Conservation (phyloP, 2,329 filamentous ascomycete species). For the Myriosclerotinia curreyana region DNA sequence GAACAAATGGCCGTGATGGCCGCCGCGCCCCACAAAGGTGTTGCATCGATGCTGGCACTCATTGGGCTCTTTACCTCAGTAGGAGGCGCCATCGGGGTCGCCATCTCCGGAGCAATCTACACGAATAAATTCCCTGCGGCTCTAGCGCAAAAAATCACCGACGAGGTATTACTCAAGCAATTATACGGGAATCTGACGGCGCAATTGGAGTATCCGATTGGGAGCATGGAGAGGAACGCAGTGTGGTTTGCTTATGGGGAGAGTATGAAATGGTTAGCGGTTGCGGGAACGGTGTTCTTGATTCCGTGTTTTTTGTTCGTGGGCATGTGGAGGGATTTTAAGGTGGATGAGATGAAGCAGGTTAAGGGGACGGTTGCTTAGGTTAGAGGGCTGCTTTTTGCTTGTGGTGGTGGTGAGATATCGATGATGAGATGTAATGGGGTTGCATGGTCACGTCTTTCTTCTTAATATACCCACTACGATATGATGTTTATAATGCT, state of each 20-base stretch:
- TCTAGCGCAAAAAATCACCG: constrained; percentile 44
- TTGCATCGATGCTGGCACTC: constrained; percentile 60
- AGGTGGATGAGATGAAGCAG: constrained; percentile 43
- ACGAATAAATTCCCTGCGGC: constrained; percentile 50
- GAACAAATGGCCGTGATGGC: constrained; percentile 60
- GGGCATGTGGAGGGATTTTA: constrained; percentile 48
- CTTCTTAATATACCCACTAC: background rate
- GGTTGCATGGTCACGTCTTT: background rate
- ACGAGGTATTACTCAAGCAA: constrained; percentile 28
- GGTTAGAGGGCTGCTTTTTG: background rate
- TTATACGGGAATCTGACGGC: constrained; percentile 52
- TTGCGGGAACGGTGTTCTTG: constrained; percentile 42
- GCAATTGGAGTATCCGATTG: constrained; percentile 53
- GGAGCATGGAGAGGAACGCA: constrained; percentile 50
- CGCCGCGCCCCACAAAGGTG: constrained; percentile 57
- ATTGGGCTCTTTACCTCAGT: constrained; percentile 59
- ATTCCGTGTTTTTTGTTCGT: constrained; percentile 44
- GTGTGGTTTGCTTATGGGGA: constrained; percentile 61
- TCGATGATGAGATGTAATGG: background rate
- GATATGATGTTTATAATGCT: background rate
- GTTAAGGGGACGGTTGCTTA: constrained; percentile 34
- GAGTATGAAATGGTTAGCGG: constrained; percentile 47
- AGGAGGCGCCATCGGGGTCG: constrained; percentile 57
- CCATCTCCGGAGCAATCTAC: constrained; percentile 65
- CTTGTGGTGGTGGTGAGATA: background rate